Evolutionary conservation across 2,329 filamentous ascomycete species (phyloP), one percentile per base, ranked within the genome.

Genomic region (Malbranchea zuffiana): DNA sequence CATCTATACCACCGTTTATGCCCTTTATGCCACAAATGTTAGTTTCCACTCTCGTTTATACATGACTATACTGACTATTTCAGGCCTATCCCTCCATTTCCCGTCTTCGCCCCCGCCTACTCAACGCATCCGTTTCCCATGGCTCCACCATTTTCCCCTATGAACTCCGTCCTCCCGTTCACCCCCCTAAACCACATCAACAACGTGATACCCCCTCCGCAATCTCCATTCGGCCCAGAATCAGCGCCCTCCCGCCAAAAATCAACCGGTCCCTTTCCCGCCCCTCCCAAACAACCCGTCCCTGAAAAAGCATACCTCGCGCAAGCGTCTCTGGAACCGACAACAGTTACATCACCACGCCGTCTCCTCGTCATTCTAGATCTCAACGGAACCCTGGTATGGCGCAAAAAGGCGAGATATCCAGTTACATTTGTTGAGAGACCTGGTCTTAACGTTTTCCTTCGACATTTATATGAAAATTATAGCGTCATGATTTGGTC

Each of bases 401-500:
- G 74, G 61, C 80, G 90, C 4, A 78, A 76, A 6, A 67, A 66
- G 35, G 65, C 66, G 30, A 55, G 54, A 17, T 51, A 61, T 1
- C 65, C 68, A 3, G 69, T 65, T 6, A 55, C 57, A 27, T 82
- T 86, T 54, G 61, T 76, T 28, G 62, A 70, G 45, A 80, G 90
- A 1, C 82, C 82, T 0, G 69, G 78, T 45, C 71, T 90, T 1
- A 50, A 63, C 2, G 47, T 62, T 0, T 95, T 98, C 57, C 62
- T 96, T 3, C 52, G 69, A 18, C 84, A 86, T 56, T 73, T 87
- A 47, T 69, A 93, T 47, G 61, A 72, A 8, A 77, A 78, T 41
- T 88, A 92, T 63, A 67, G 68, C 35, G 80, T 94, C 19, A 84
- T 86, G 62, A 74, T 96, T 40, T 98, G 88, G 86, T 93, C 88